Base-by-base conservation (phyloP, 2,329 filamentous ascomycete genomes). In the Juglanconis juglandina region DNA sequence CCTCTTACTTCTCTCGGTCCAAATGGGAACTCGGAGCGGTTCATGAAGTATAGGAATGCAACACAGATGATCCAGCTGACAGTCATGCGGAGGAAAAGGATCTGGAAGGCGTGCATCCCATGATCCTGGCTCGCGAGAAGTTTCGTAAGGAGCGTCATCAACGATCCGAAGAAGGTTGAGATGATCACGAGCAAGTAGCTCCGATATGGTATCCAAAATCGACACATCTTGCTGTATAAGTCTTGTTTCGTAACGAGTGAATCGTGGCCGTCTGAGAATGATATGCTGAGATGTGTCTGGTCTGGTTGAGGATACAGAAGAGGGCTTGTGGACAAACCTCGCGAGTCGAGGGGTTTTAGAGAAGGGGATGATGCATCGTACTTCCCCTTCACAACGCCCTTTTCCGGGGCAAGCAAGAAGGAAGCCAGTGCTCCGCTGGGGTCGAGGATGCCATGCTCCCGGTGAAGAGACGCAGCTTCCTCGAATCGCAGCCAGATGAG, bases 121-220 rank as follows among this genome's bases (percentile, higher is more conserved):
- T 58, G 30, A 4, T 32, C 62, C 11, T 50, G 55, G 30, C 54
- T 35, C 41, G 58, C 59, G 7, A 63, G 59, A 30, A 62, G 73
- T 24, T 92, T 82, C 0, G 91, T 90, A 46, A 87, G 86, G 9
- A 96, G 84, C 71, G 95, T 96, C 93, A 96, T 96, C 56, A 90
- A 74, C 0, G 89, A 87, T 1, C 88, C 91, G 67, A 96, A 96
- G 41, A 95, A 77, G 73, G 96, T 92, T 0, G 91, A 84, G 2
- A 88, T 63, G 17, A 92, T 78, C 48, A 96, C 90, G 49, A 92
- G 78, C 30, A 89, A 77, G 24, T 93, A 81, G 2, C 90, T 90
- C 66, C 88, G 87, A 68, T 95, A 92, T 57, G 78, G 76, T 4
- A 74, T 64, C 88, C 88, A 92, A 64, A 85, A 75, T 30, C 61